These are phyloP conservation scores for Cadophora sp. DNA, from an alignment of 2,329 filamentous ascomycete species.

Conservation along the genomic window DNA sequence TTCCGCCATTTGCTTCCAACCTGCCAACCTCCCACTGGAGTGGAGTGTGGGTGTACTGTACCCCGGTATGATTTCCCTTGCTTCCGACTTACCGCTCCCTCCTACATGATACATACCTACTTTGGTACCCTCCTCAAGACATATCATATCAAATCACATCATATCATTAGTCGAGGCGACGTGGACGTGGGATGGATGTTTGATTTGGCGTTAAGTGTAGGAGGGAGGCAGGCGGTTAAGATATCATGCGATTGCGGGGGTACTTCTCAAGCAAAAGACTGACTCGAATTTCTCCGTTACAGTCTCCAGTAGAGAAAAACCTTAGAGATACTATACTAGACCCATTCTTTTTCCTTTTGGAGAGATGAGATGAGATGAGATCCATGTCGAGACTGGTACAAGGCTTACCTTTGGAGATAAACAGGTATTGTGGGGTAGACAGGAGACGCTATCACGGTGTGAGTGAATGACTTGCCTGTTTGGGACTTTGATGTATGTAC, in stretches of 20 bases:
- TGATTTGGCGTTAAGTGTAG: not conserved
- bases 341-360: too few relatives aligned
- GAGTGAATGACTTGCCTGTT: conserved; percentile 6
- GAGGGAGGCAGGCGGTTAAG: not conserved
- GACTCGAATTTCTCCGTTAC: not conserved
- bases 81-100: conserved; percentile 12
- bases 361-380: not conserved
- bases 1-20: not conserved
- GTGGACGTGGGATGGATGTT: not conserved
- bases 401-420: not conserved
- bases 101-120: not conserved
- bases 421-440: not conserved
- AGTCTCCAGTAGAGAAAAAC: not conserved
- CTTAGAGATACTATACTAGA: too few relatives aligned
- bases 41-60: too few relatives aligned
- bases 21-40: not conserved
- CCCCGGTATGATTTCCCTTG: conserved; percentile 10
- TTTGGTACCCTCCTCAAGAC: not conserved
- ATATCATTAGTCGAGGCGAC: not conserved
- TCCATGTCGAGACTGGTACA: not conserved
- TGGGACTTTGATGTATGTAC: not conserved
- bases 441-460: not conserved
- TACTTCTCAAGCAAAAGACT: not conserved
- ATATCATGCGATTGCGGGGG: conserved; percentile 10
- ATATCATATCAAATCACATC: not conserved